A percentile compares a stretch with the other conserved stretches of the same genome.
These are phyloP conservation scores for Isoetes taiwanensis DNA, from an alignment of 75 land plant species.

Conservation along the genomic window DNA sequence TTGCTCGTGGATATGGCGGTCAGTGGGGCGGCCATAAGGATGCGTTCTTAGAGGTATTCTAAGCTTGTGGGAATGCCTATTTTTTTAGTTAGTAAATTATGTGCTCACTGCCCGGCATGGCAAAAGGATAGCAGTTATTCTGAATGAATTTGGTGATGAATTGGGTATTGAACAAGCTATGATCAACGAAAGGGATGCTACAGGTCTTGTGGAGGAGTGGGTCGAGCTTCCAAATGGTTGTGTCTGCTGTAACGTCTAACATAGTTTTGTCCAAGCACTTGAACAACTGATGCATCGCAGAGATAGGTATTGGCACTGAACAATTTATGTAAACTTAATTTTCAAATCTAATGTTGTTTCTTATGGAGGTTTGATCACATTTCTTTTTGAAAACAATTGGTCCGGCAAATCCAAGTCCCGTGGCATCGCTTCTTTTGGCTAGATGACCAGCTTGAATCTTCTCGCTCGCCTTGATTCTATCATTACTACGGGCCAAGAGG, in stretches of 20 bases:
- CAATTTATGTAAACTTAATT: neutral
- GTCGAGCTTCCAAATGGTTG: constrained; percentile 93
- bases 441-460: constrained; percentile 86
- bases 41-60: no score
- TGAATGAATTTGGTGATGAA: constrained; percentile 97
- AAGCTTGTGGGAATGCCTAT: no score
- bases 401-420: constrained; percentile 84
- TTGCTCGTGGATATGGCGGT: no score
- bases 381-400: constrained; percentile 86
- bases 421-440: constrained; percentile 89
- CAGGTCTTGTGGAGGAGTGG: constrained; percentile 80
- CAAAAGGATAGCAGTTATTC: constrained; percentile 77
- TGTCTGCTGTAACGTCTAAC: constrained; percentile 89
- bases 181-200: constrained; percentile 75
- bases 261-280: constrained; percentile 84
- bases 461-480: constrained; percentile 73
- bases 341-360: neutral
- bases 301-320: constrained; percentile 35
- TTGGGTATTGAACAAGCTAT: constrained; percentile 88
- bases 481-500: no score
- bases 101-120: constrained; percentile 70
- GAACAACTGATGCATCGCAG: constrained; percentile 78
- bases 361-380: constrained; percentile 76
- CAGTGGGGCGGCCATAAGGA: no score
- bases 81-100: constrained; percentile 85